Percentiles rank a stretch among this genome's conserved stretches.
These are phyloP conservation scores for Sphaerulina musiva DNA, from an alignment of 2,329 filamentous ascomycete species.

Conservation along the genomic window DNA sequence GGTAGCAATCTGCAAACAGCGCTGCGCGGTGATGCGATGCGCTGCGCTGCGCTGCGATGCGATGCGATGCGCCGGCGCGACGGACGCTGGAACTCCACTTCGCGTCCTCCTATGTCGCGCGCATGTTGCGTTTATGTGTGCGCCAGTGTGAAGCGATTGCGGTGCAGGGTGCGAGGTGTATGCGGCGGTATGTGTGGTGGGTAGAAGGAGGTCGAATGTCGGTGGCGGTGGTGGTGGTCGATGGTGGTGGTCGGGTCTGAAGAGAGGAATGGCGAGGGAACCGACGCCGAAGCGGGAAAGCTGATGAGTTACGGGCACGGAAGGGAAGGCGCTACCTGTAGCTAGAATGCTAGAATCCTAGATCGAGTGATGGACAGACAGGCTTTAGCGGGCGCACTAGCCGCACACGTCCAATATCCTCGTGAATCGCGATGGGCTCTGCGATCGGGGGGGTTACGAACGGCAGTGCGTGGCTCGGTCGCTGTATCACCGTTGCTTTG, in stretches of 20 bases:
- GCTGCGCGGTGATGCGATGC: neutral
- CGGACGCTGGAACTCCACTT: constrained; percentile 9
- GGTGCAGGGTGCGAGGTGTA: neutral
- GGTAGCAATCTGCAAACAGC: neutral
- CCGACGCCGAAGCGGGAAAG: neutral
- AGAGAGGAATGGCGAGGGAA: neutral
- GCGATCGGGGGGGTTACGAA: constrained; percentile 1
- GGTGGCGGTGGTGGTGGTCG: neutral
- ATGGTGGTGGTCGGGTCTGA: neutral
- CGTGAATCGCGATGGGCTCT: neutral
- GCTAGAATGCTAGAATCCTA: too few species aligned
- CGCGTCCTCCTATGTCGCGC: constrained; percentile 4
- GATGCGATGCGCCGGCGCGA: constrained; percentile 12
- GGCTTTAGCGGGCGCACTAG: too few species aligned
- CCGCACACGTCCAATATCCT: neutral
- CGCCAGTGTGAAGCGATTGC: neutral
- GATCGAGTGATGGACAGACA: too few species aligned
- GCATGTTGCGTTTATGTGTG: constrained; percentile 3
- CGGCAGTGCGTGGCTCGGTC: neutral
- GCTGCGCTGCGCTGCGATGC: neutral
- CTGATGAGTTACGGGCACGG: neutral
- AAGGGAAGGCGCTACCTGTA: too few species aligned
- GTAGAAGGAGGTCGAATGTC: neutral
- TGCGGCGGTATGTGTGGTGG: neutral
- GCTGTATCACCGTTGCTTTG: neutral